Percentiles rank a stretch among this genome's conserved stretches.
phyloP scores from a whole-genome alignment of 1,284 basidiomycete species.

The Amylostereum chailletii region DNA sequence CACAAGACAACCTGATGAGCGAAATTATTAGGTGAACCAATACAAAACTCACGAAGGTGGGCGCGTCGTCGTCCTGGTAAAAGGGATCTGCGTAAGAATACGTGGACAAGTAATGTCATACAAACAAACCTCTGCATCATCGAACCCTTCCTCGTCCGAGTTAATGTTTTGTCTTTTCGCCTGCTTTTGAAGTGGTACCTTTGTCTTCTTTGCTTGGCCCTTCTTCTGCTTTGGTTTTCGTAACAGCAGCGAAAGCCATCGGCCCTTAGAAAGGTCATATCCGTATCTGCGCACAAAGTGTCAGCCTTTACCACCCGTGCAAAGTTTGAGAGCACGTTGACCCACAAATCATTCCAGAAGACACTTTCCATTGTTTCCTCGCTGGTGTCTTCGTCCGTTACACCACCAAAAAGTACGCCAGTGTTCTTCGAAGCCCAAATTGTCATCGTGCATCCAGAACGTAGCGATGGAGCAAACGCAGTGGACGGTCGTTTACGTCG shows the following conservation, averaged over 20 bases:
- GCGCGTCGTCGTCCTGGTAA: no score
- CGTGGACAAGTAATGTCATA: neutral
- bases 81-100: no score
- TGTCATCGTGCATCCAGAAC: constrained; percentile 83
- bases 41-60: no score
- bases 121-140: constrained; percentile 25
- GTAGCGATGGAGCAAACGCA: constrained; percentile 64
- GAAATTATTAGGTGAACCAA: no score
- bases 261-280: constrained; percentile 58
- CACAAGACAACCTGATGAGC: no score
- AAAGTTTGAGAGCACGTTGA: constrained; percentile 6
- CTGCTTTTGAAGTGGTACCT: constrained; percentile 16
- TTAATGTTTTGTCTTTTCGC: constrained; percentile 14
- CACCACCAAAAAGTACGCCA: constrained; percentile 87
- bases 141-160: constrained; percentile 16
- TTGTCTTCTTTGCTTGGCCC: constrained; percentile 31
- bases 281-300: constrained; percentile 73
- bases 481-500: constrained; percentile 66
- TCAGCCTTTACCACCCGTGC: neutral
- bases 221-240: constrained; percentile 53
- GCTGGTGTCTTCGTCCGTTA: constrained; percentile 81
- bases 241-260: constrained; percentile 75
- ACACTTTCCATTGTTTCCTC: constrained; percentile 83
- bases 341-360: constrained; percentile 80
- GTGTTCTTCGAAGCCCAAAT: constrained; percentile 62